These are phyloP conservation scores for Fusarium nygamai DNA, from an alignment of 2,329 filamentous ascomycete genomes.

Conservation along the genomic window DNA sequence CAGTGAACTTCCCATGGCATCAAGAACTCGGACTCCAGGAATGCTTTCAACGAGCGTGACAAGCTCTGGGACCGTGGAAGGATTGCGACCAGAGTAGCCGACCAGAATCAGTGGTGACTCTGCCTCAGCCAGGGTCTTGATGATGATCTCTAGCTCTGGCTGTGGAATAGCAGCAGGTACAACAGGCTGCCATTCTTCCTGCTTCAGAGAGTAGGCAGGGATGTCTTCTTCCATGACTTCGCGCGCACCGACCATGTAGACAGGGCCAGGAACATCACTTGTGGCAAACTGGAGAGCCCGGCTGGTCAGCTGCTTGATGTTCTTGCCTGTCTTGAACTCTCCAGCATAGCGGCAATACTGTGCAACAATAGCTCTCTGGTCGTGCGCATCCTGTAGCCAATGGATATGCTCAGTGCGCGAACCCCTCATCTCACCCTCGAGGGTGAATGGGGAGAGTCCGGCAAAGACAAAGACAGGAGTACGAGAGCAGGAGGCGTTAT, in stretches of 20 bases:
- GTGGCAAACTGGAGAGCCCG: slow-evolving; percentile 82
- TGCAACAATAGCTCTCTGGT: slow-evolving; percentile 80
- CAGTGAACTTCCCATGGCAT: slow-evolving; percentile 81
- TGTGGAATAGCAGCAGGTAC: slow-evolving; percentile 67
- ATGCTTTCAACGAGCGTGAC: slow-evolving; percentile 73
- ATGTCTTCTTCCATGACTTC: slow-evolving; percentile 90
- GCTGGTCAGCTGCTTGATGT: slow-evolving; percentile 88
- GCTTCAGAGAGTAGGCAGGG: slow-evolving; percentile 72
- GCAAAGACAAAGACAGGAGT: slow-evolving; percentile 81
- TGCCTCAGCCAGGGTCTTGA: slow-evolving; percentile 1
- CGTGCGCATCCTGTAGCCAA: slow-evolving; percentile 84
- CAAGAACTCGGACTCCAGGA: slow-evolving; percentile 74
- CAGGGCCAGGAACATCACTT: slow-evolving; percentile 79
- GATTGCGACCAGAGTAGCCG: slow-evolving; percentile 14
- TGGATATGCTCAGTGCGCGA: slow-evolving; percentile 83
- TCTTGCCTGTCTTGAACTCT: slow-evolving; percentile 83
- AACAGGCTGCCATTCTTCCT: slow-evolving; percentile 75
- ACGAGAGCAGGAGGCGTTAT: slow-evolving; percentile 79
- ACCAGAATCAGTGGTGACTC: slow-evolving; percentile 10
- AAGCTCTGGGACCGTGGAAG: slow-evolving; percentile 53
- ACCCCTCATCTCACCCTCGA: slow-evolving; percentile 79
- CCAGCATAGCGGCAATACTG: slow-evolving; percentile 86
- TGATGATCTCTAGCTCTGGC: slow-evolving; percentile 43
- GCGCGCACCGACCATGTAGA: slow-evolving; percentile 79
- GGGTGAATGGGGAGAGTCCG: slow-evolving; percentile 77